Percentiles rank a stretch among this genome's conserved stretches.
Evolutionary conservation across 2,329 filamentous ascomycete species (phyloP).

Genomic region (Colletotrichum destructivum): DNA sequence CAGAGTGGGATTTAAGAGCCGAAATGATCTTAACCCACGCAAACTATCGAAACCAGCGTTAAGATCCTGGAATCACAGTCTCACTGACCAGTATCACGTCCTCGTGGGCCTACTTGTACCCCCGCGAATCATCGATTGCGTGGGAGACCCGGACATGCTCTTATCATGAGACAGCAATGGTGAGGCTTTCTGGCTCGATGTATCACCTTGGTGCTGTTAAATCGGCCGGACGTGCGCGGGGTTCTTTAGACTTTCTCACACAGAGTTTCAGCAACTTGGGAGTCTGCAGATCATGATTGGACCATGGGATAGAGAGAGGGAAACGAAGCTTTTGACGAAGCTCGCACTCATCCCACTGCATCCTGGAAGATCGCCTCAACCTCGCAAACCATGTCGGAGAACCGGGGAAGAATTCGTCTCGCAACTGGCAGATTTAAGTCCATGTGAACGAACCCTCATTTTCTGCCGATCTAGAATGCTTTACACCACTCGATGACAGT

Average conservation of each 20-base stretch:
- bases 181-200: slow-evolving; percentile 23
- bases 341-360: background rate
- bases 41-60: background rate
- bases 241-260: slow-evolving; percentile 21
- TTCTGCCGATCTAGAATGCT: background rate
- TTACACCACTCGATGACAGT: background rate
- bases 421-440: background rate
- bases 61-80: slow-evolving; percentile 12
- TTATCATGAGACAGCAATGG: slow-evolving; percentile 29
- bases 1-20: slow-evolving; percentile 4
- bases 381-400: background rate
- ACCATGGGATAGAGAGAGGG: background rate
- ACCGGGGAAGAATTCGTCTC: background rate
- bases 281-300: background rate
- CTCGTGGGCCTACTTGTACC: background rate
- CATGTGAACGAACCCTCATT: background rate
- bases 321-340: slow-evolving; percentile 25
- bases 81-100: slow-evolving; percentile 6
- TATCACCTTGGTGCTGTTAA: slow-evolving; percentile 1
- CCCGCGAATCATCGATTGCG: background rate
- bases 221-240: slow-evolving; percentile 30
- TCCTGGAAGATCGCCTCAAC: background rate
- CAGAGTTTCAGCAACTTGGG: slow-evolving; percentile 32
- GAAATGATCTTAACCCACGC: slow-evolving; percentile 19
- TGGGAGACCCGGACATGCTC: slow-evolving; percentile 17